Evolutionary conservation across 495 filamentous ascomycete genomes (phyloP), one percentile per base, ranked within the genome.

Genomic region (Tuber microsphaerosporum): DNA sequence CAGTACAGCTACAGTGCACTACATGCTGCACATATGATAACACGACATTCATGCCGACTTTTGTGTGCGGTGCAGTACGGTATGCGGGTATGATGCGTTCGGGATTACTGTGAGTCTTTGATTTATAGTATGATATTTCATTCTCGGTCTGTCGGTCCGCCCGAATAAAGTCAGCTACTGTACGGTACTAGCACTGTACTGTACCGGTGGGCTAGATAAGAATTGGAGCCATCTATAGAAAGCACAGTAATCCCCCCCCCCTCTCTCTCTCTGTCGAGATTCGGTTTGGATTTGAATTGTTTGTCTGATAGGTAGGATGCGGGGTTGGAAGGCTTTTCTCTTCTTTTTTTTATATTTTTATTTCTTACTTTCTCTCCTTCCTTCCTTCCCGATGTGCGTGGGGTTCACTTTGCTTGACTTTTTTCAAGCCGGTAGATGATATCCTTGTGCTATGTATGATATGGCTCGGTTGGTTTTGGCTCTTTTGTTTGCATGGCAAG

Each of bases 221-320:
- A 65, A 65, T 31, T 56, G 26, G 14, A 2, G 26, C 56, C 56
- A 17, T 31, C 56, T 4, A 17, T 65, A 8, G 56, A 65, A 65
- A 65, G 56, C 26, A 65, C 56, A 65, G 56, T 31, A 65, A 56
- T 56, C 48, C 22, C 46, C 22, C 22, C 46, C n/a, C 46, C n/a
- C 2, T 26, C 48, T 56, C 48, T 16, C 51, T 6, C 51, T 26
- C n/a, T 31, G 1, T 65, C 26, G 56, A 12, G 26, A 65, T 26
- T 31, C n/a, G n/a, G 51, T 61, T 61, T 61, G 51, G 51, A 31
- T 61, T n/a, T n/a, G n/a, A n/a, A n/a, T 65, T 65, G 56, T 65
- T 65, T 65, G 56, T 10, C 26, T 17, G 12, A 65, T 17, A 14
- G n/a, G 20, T 31, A 14, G n/a, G 20, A 65, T 65, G 56, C 6